Percentiles rank a stretch among this genome's conserved stretches.
Conservation (phyloP, 345 rosid genomes). For the Linum trigynum region DNA sequence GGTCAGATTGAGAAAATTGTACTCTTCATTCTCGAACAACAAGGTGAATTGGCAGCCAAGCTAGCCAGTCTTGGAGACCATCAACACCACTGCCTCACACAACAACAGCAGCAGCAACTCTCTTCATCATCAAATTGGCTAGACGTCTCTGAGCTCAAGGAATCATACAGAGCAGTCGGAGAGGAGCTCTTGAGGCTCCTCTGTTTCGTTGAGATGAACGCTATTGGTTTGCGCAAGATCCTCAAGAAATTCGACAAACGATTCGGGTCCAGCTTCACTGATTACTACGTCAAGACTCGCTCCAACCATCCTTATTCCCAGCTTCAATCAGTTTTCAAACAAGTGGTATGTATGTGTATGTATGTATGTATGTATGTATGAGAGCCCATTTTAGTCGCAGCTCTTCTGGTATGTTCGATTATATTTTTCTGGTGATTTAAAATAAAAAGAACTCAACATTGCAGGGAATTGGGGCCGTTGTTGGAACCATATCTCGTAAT, state of each 20-base stretch:
- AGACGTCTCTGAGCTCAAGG: background rate
- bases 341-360: background rate
- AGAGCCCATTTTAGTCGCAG: background rate
- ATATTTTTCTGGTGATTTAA: background rate
- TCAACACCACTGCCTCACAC: background rate
- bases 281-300: conserved; percentile 10
- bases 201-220: conserved; percentile 10
- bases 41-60: conserved; percentile 1
- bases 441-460: no score
- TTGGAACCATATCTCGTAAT: conserved; percentile 11
- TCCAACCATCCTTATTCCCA: conserved; percentile 11
- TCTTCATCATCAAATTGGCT: background rate
- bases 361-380: background rate
- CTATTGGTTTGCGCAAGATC: conserved; percentile 11
- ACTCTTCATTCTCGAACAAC: conserved; percentile 6
- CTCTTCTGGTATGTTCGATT: background rate
- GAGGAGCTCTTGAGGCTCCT: conserved; percentile 4
- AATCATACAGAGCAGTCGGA: conserved; percentile 2
- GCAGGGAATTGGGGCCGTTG: conserved; percentile 9
- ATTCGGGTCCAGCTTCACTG: conserved; percentile 7
- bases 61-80: background rate
- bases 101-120: background rate
- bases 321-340: conserved; percentile 8
- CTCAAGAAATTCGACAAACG: conserved; percentile 9
- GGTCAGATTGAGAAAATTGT: conserved; percentile 6